phyloP scores from a whole-genome alignment of 805 yeast species.

The Alloascoidea hylecoeti region DNA sequence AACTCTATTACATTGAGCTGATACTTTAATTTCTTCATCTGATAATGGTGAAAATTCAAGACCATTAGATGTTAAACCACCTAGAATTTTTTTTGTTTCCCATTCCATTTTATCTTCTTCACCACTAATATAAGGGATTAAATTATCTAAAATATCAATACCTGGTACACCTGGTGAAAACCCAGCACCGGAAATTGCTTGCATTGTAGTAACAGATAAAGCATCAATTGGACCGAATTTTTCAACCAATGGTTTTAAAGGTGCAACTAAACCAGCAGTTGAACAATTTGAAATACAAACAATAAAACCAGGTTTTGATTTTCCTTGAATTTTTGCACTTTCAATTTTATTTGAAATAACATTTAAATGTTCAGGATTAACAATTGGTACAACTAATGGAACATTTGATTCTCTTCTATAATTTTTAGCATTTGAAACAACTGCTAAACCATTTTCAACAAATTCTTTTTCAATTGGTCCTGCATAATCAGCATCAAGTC shows the following conservation, averaged over 20 bases:
- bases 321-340: slow-evolving; percentile 39
- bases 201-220: slow-evolving; percentile 82
- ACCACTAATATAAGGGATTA: slow-evolving; percentile 89
- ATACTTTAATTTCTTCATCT: slow-evolving; percentile 65
- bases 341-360: slow-evolving; percentile 46
- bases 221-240: slow-evolving; percentile 81
- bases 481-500: slow-evolving; percentile 85
- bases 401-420: slow-evolving; percentile 80
- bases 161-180: slow-evolving; percentile 96
- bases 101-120: slow-evolving; percentile 98
- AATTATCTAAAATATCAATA: slow-evolving; percentile 87
- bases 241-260: slow-evolving; percentile 86
- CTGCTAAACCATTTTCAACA: slow-evolving; percentile 65
- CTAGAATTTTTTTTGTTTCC: slow-evolving; percentile 94
- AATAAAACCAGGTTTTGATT: slow-evolving; percentile 61
- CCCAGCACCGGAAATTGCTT: slow-evolving; percentile 97
- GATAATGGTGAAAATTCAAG: slow-evolving; percentile 41
- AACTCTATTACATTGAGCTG: slow-evolving; percentile 95
- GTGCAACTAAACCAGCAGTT: slow-evolving; percentile 96
- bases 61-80: slow-evolving; percentile 31
- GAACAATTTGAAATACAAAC: slow-evolving; percentile 97
- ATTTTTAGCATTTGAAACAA: slow-evolving; percentile 92
- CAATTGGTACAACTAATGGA: slow-evolving; percentile 91
- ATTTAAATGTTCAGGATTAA: slow-evolving; percentile 80
- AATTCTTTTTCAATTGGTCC: slow-evolving; percentile 86